These are phyloP conservation scores for Colletotrichum cordylinicola DNA, from an alignment of 2,329 filamentous ascomycete genomes.

Conservation along the genomic window DNA sequence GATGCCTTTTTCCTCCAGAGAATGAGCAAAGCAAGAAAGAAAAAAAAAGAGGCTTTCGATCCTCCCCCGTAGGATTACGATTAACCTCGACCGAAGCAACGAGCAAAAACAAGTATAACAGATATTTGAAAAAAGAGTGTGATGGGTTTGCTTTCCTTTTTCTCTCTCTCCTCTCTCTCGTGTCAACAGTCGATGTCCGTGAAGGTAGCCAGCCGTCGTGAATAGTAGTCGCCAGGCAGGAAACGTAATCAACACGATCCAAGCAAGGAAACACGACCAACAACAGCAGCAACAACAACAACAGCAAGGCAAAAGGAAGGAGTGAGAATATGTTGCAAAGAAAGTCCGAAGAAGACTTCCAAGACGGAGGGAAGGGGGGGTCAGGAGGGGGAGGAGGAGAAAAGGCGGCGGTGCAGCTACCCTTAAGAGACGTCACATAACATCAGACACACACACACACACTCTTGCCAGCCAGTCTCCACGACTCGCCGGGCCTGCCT, in stretches of 20 bases:
- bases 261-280: background rate
- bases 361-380: background rate
- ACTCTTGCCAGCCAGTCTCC: background rate
- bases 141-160: background rate
- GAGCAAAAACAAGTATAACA: background rate
- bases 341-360: background rate
- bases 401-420: background rate
- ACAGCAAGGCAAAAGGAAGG: background rate
- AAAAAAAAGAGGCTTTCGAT: background rate
- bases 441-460: background rate
- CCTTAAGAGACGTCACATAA: constrained; percentile 17
- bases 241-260: constrained; percentile 14
- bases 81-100: background rate
- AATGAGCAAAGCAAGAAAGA: background rate
- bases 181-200: background rate
- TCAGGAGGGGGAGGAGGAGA: background rate
- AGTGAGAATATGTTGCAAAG: background rate
- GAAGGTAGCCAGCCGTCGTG: background rate
- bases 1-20: background rate
- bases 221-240: background rate
- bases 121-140: background rate
- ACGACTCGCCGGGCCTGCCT: background rate
- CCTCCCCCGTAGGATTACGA: constrained; percentile 12
- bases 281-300: background rate
- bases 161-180: background rate